Percentiles rank a stretch among this genome's conserved stretches.
Conservation (phyloP, 495 filamentous ascomycete genomes). For the Clavariopsis aquatica region DNA sequence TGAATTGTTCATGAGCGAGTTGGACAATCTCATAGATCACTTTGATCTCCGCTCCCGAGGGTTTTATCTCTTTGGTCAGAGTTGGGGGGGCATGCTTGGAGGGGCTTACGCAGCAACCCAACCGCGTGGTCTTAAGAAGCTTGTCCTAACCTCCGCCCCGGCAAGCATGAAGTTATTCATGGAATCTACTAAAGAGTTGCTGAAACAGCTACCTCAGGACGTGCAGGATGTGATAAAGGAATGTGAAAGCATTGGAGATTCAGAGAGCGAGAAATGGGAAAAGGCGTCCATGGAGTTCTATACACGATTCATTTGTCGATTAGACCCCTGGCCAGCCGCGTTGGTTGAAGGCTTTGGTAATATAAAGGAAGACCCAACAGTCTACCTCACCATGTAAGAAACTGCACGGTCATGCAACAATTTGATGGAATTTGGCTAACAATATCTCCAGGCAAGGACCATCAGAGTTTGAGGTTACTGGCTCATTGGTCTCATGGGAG, state of each 20-base stretch:
- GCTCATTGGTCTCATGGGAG: neutral
- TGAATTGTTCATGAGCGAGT: slow-evolving; percentile 52
- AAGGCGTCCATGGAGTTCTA: slow-evolving; percentile 49
- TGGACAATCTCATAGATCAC: slow-evolving; percentile 51
- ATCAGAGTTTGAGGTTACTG: neutral
- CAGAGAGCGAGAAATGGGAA: slow-evolving; percentile 51
- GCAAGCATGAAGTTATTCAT: slow-evolving; percentile 45
- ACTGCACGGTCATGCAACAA: neutral
- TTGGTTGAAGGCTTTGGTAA: slow-evolving; percentile 40
- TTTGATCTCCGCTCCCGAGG: slow-evolving; percentile 43
- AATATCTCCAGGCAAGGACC: slow-evolving; percentile 45
- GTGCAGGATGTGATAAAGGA: slow-evolving; percentile 47
- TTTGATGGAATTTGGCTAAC: neutral
- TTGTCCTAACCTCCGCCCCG: slow-evolving; percentile 49
- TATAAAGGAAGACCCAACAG: slow-evolving; percentile 49
- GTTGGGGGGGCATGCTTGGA: slow-evolving; percentile 57
- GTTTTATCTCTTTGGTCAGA: slow-evolving; percentile 52
- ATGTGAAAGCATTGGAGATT: slow-evolving; percentile 44
- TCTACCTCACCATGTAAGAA: slow-evolving; percentile 50
- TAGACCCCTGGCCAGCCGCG: slow-evolving; percentile 46
- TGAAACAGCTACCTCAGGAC: slow-evolving; percentile 47
- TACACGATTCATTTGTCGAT: slow-evolving; percentile 47
- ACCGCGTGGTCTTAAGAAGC: slow-evolving; percentile 46
- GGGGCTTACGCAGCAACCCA: slow-evolving; percentile 44
- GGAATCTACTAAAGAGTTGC: slow-evolving; percentile 38